These are phyloP conservation scores for Juglanconis sp. DNA, from an alignment of 2,329 filamentous ascomycete species.

Conservation along the genomic window DNA sequence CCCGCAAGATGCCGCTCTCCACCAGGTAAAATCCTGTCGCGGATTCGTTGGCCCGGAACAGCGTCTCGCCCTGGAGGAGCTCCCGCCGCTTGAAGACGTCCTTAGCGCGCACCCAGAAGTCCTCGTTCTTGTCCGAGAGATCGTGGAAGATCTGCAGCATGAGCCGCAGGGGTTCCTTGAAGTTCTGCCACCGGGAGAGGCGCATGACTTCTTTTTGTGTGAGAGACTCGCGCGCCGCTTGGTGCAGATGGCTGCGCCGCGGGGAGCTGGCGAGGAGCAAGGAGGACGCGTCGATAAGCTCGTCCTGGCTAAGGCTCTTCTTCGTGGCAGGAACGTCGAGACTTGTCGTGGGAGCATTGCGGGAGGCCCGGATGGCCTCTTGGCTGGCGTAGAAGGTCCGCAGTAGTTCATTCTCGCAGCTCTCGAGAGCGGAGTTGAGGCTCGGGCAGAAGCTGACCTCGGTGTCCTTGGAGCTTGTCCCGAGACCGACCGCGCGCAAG, in stretches of 20 bases:
- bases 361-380: slow-evolving; percentile 52
- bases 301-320: slow-evolving; percentile 41
- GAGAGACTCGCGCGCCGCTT: slow-evolving; percentile 74
- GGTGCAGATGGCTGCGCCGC: slow-evolving; percentile 70
- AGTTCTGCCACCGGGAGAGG: slow-evolving; percentile 72
- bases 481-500: slow-evolving; percentile 80
- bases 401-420: slow-evolving; percentile 90
- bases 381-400: slow-evolving; percentile 73
- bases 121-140: slow-evolving; percentile 79
- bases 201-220: slow-evolving; percentile 60
- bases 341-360: slow-evolving; percentile 39
- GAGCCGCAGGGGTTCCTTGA: slow-evolving; percentile 85
- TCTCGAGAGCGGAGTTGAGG: slow-evolving; percentile 89
- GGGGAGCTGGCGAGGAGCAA: slow-evolving; percentile 68
- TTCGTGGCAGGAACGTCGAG: slow-evolving; percentile 48
- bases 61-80: slow-evolving; percentile 64
- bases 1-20: slow-evolving; percentile 82
- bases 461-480: slow-evolving; percentile 57
- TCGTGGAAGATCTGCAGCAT: slow-evolving; percentile 95
- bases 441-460: slow-evolving; percentile 81
- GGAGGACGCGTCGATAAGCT: slow-evolving; percentile 33
- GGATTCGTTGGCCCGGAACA: slow-evolving; percentile 75
- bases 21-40: slow-evolving; percentile 87
- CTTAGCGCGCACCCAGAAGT: slow-evolving; percentile 86
- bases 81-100: slow-evolving; percentile 71